Evolutionary conservation across 495 filamentous ascomycete species (phyloP).

Genomic region (Hyphodiscus hymeniophilus): DNA sequence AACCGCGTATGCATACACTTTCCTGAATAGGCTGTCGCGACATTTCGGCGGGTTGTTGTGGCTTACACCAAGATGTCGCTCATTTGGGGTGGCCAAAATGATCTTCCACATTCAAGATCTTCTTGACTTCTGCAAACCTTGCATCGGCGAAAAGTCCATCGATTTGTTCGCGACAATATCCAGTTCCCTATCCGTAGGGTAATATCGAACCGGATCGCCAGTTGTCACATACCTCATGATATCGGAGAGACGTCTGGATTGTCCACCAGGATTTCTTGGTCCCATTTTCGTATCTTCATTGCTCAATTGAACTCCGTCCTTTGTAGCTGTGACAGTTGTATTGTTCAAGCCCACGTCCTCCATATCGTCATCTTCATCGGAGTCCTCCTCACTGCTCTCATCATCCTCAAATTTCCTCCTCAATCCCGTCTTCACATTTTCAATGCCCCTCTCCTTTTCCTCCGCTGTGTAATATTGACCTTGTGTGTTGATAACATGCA

Average conservation of each 20-base stretch:
- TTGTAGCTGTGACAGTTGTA: slow-evolving; percentile 33
- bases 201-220: slow-evolving; percentile 26
- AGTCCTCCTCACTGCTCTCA: slow-evolving; percentile 28
- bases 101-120: too few relatives aligned
- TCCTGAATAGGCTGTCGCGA: too few relatives aligned
- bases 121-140: too few relatives aligned
- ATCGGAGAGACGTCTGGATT: slow-evolving; percentile 16
- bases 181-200: too few relatives aligned
- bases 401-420: slow-evolving; percentile 46
- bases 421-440: slow-evolving; percentile 65
- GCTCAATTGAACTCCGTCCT: slow-evolving; percentile 34
- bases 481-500: slow-evolving; percentile 42
- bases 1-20: too few relatives aligned
- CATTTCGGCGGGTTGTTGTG: too few relatives aligned
- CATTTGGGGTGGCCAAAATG: too few relatives aligned
- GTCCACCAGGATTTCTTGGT: slow-evolving; percentile 25
- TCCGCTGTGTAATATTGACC: slow-evolving; percentile 52
- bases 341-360: slow-evolving; percentile 35
- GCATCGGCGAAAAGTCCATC: too few relatives aligned
- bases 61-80: too few relatives aligned
- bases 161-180: too few relatives aligned
- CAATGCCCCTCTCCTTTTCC: slow-evolving; percentile 56
- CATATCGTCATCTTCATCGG: slow-evolving; percentile 39
- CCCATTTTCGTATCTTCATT: slow-evolving; percentile 21
- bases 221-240: slow-evolving; percentile 49